These are phyloP conservation scores for Xylariomycetidae sp. DNA, from an alignment of 2,329 filamentous ascomycete genomes.

Conservation along the genomic window DNA sequence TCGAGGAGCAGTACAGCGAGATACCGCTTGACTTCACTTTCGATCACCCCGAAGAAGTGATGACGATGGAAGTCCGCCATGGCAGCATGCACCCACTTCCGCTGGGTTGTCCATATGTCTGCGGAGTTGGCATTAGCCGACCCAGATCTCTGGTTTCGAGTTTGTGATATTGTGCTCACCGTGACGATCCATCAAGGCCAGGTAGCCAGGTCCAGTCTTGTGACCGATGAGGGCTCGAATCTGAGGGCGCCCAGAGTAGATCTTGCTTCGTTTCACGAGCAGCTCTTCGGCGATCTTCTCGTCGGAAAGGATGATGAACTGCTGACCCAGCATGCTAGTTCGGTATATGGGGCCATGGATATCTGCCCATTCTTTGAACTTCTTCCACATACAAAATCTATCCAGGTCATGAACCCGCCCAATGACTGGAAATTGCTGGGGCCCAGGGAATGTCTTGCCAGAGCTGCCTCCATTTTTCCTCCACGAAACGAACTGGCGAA, in stretches of 20 bases:
- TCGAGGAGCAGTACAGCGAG: conserved; percentile 41
- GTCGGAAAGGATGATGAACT: conserved; percentile 37
- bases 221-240: conserved; percentile 43
- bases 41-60: conserved; percentile 43
- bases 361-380: conserved; percentile 34
- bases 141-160: neutral
- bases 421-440: conserved; percentile 40
- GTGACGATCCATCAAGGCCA: conserved; percentile 45
- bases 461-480: conserved; percentile 17
- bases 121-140: neutral
- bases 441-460: conserved; percentile 36
- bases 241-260: conserved; percentile 44
- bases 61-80: conserved; percentile 34
- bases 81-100: conserved; percentile 47
- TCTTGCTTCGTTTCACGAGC: conserved; percentile 42
- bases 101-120: conserved; percentile 43
- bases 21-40: conserved; percentile 38
- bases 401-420: conserved; percentile 44
- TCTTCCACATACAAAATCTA: conserved; percentile 41
- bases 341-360: conserved; percentile 25
- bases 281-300: conserved; percentile 43
- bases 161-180: conserved; percentile 27
- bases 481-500: conserved; percentile 34
- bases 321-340: conserved; percentile 26
- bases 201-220: conserved; percentile 41